Base-by-base conservation (phyloP, 192 early-diverging fungal genomes). In the Obelidium mucronatum region DNA sequence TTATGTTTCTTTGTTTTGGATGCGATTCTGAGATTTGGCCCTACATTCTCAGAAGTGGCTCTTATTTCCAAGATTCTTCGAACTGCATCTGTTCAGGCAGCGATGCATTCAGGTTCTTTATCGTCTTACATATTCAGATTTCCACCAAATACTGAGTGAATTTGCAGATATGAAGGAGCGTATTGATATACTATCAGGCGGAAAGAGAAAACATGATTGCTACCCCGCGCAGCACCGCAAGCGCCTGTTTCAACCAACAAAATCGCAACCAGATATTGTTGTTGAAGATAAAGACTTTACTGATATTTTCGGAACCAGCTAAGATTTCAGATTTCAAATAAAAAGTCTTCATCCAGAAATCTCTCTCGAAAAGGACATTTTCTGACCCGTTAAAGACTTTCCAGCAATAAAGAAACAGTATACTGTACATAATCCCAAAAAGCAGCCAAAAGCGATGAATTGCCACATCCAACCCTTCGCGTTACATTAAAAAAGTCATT, bases 111-210 rank as follows among this genome's bases (percentile, higher is more conserved):
- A 26, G n/a, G 39, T 76, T 11, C 44, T 76, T 8, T 76, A 76
- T 39, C 42, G 55, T 13, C 34, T 76, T 42, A 76, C 75, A 33
- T 65, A 65, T 31, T 35, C 17, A 19, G 65, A 52, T 22, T 76
- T 76, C 65, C 64, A 67, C 36, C 19, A 28, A 3, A 40, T 76
- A 17, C 31, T 76, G 40, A 34, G 15, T n/a, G 75, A 76, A 65
- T 76, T 76, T 40, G 30, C 64, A 24, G 75, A 76, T 54, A 54
- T 76, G 75, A 48, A 54, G 53, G 75, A 15, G 36, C 63, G 66
- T 19, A 76, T 76, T 2, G 64, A 67, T 2, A 19, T 19, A 48
- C 44, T 48, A 6, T 6, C 44, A 19, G 44, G 11, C 44, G 44
- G 19, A 19, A 48, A 48, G 44, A 19, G n/a, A n/a, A n/a, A n/a